phyloP scores from a whole-genome alignment of 2,329 filamentous ascomycete species.

The Paecilomyces dactylethromorphus region DNA sequence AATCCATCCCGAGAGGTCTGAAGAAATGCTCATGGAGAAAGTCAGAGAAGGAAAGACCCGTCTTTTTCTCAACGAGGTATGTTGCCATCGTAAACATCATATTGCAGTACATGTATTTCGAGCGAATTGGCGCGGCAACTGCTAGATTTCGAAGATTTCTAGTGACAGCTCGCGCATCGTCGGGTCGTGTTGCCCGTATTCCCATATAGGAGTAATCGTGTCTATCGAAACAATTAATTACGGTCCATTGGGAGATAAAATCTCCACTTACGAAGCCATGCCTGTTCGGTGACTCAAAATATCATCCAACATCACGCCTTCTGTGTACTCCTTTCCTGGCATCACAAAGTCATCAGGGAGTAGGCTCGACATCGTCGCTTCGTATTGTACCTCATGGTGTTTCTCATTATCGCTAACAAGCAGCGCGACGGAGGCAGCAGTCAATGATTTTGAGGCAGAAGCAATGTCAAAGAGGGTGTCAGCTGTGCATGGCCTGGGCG shows the following conservation, averaged over 20 bases:
- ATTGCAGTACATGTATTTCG: slow-evolving; percentile 45
- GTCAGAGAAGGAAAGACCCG: slow-evolving; percentile 30
- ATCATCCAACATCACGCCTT: slow-evolving; percentile 49
- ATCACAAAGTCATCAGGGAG: slow-evolving; percentile 50
- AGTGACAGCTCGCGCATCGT: slow-evolving; percentile 31
- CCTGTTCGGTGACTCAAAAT: slow-evolving; percentile 49
- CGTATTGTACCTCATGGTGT: slow-evolving; percentile 38
- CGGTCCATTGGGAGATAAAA: slow-evolving; percentile 7
- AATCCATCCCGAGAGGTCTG: neutral
- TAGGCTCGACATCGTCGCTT: slow-evolving; percentile 41
- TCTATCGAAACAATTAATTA: slow-evolving; percentile 11
- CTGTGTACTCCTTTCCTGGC: slow-evolving; percentile 40
- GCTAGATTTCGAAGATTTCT: slow-evolving; percentile 42
- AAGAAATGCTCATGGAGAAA: slow-evolving; percentile 16
- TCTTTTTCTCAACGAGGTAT: slow-evolving; percentile 42
- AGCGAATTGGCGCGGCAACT: slow-evolving; percentile 39
- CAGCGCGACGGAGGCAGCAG: slow-evolving; percentile 25
- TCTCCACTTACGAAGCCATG: slow-evolving; percentile 37
- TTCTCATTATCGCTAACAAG: slow-evolving; percentile 36
- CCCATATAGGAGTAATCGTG: slow-evolving; percentile 26
- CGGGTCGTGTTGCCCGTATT: slow-evolving; percentile 19
- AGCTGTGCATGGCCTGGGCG: slow-evolving; percentile 9
- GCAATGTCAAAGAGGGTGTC: slow-evolving; percentile 20
- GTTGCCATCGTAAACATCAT: slow-evolving; percentile 43
- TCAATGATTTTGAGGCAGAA: slow-evolving; percentile 17